Evolutionary conservation across 1,139 yeast species (phyloP).

Genomic region (Kurtzmaniella natalensis): DNA sequence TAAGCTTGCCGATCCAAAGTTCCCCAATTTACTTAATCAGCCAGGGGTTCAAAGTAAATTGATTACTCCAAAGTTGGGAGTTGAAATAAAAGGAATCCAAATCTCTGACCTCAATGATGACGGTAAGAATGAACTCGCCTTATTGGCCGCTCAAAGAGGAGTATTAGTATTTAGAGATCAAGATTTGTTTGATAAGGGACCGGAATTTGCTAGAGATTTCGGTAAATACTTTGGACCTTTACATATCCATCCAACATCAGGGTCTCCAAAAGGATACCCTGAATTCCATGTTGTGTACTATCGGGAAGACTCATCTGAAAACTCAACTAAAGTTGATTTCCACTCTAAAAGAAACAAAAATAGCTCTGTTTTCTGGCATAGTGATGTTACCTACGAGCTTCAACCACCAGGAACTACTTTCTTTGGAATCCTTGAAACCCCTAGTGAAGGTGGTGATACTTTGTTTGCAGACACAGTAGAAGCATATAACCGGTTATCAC

Average conservation of each 20-base stretch:
- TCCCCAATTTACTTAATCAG: constrained; percentile 14
- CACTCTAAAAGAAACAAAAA: constrained; percentile 20
- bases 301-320: constrained; percentile 23
- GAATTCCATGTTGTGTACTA: constrained; percentile 24
- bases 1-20: constrained; percentile 15
- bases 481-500: constrained; percentile 26
- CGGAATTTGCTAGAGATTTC: constrained; percentile 27
- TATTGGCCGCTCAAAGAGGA: constrained; percentile 37
- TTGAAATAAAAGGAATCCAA: constrained; percentile 23
- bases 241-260: constrained; percentile 39
- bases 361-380: constrained; percentile 31
- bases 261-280: constrained; percentile 34
- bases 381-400: constrained; percentile 37
- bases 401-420: constrained; percentile 38
- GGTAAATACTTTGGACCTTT: constrained; percentile 34
- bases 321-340: constrained; percentile 20
- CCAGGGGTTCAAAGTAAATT: constrained; percentile 10
- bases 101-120: constrained; percentile 22
- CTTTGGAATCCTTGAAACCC: constrained; percentile 35
- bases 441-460: constrained; percentile 34
- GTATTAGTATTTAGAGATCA: constrained; percentile 38
- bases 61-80: constrained; percentile 25
- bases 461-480: constrained; percentile 32
- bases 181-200: constrained; percentile 30
- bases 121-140: constrained; percentile 35